phyloP scores from a whole-genome alignment of 495 filamentous ascomycete genomes.

The Hyaloscypha variabilis region DNA sequence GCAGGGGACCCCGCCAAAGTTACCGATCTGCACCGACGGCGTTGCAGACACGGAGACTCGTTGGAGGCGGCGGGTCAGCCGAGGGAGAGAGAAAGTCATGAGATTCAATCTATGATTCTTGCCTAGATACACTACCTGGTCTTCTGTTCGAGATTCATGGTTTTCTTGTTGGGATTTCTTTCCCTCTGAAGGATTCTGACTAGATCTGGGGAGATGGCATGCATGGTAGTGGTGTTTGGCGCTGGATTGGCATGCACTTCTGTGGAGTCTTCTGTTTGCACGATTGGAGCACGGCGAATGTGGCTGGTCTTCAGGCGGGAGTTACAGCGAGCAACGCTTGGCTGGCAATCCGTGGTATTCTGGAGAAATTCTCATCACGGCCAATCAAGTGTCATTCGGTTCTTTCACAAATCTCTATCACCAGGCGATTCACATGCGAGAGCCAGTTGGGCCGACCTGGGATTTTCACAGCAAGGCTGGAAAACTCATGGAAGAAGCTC shows the following conservation, averaged over 20 bases:
- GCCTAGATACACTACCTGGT: not conserved
- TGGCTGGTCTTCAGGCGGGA: not conserved
- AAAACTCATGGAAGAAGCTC: constrained; percentile 33
- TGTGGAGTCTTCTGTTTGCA: constrained; percentile 12
- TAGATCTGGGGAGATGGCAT: not conserved
- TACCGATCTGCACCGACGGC: not conserved
- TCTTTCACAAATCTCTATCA: not conserved
- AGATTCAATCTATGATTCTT: not conserved
- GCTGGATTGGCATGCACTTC: not conserved
- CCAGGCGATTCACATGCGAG: too few species aligned
- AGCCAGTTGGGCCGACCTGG: not conserved
- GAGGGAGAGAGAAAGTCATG: not conserved
- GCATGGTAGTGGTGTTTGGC: not conserved
- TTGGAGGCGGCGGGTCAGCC: not conserved
- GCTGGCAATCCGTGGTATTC: not conserved
- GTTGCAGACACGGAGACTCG: not conserved
- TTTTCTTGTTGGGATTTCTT: not conserved
- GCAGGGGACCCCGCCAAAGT: constrained; percentile 10
- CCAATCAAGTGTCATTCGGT: too few species aligned
- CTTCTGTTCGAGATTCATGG: not conserved
- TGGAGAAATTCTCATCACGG: not conserved
- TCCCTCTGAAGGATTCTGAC: not conserved
- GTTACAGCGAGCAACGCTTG: not conserved
- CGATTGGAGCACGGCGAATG: not conserved
- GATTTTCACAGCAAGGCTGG: not conserved